Evolutionary conservation across 176 grass and related monocot species (phyloP), one percentile per base, ranked within the genome.

Genomic region (Elaeis guineensis): DNA sequence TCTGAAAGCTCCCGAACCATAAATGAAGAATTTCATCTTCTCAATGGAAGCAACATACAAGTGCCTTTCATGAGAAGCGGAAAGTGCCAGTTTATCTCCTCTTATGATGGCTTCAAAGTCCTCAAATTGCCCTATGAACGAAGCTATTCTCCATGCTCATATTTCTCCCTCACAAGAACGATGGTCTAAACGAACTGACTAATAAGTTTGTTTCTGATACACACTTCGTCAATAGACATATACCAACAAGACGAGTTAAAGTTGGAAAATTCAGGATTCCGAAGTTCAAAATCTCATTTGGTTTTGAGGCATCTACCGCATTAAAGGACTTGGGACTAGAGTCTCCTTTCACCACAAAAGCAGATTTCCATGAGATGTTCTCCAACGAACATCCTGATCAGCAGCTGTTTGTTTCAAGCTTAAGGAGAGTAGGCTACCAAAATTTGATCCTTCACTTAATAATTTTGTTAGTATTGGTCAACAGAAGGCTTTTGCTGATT

Each of bases 121-220:
- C 65, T 89, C 5, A 58, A 50, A 17, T 72, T 89, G 1, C 30
- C 65, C 2, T 95, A 95, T 57, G 51, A 75, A 12, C 23, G 21
- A 16, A 8, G 65, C 20, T 79, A 66, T 86, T 95, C 58, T 79
- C 81, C 19, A 89, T 89, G 90, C 72, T 80, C 63, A 64, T 89
- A 53, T 85, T 77, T 72, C 78, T 95, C 58, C 89, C 78, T 4
- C 21, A 66, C 54, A 56, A 54, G 15, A 63, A 25, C 55, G 59
- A 77, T 69, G 81, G 85, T 30, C 55, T 89, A 20, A 54, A 30
- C 50, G 16, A 19, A 35, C 51, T 95, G 29, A 53, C 69, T 19
- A 50, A 72, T 15, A 69, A 16, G 66, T 74, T 95, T 7, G 30
- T 77, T 28, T 82, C 81, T 54, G 32, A 75, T 53, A 35, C 57